A percentile compares a stretch with the other conserved stretches of the same genome.
Evolutionary conservation across 1,284 basidiomycete species (phyloP).

Genomic region (Cutaneotrichosporon sp.): DNA sequence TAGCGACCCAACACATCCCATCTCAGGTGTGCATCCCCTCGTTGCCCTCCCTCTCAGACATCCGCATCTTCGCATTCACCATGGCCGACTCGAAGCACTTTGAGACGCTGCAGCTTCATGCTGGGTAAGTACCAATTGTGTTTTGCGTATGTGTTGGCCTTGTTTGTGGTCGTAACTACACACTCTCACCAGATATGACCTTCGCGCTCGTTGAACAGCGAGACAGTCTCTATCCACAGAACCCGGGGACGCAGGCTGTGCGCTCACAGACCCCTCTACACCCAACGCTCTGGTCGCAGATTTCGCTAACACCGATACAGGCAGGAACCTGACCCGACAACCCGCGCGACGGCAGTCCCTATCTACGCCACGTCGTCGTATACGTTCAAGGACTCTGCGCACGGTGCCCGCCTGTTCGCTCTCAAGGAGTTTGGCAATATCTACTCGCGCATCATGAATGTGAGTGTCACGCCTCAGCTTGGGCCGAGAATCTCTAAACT

Average conservation of each 20-base stretch:
- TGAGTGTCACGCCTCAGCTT: slow-evolving; percentile 1
- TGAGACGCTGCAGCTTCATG: slow-evolving; percentile 22
- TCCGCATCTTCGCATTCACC: background rate
- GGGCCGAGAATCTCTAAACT: no score
- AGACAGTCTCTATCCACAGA: no score
- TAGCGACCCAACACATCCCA: no score
- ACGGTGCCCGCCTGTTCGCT: slow-evolving; percentile 76
- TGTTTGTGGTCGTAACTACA: no score
- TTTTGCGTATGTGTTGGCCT: no score
- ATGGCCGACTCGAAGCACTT: slow-evolving; percentile 13
- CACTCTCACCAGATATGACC: no score
- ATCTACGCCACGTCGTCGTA: slow-evolving; percentile 52
- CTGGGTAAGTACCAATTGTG: slow-evolving; percentile 10
- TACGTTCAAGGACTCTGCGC: slow-evolving; percentile 73
- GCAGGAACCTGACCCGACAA: slow-evolving; percentile 15
- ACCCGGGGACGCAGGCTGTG: no score
- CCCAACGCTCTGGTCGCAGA: background rate
- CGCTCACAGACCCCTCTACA: background rate
- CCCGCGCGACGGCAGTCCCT: slow-evolving; percentile 20
- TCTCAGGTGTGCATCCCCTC: background rate
- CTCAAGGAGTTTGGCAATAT: slow-evolving; percentile 67
- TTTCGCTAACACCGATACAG: background rate
- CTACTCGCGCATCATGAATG: slow-evolving; percentile 71
- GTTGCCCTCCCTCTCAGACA: background rate
- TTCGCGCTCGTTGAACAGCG: no score